Evolutionary conservation across 305 asterid genomes (phyloP).

Genomic region (Ajuga reptans): DNA sequence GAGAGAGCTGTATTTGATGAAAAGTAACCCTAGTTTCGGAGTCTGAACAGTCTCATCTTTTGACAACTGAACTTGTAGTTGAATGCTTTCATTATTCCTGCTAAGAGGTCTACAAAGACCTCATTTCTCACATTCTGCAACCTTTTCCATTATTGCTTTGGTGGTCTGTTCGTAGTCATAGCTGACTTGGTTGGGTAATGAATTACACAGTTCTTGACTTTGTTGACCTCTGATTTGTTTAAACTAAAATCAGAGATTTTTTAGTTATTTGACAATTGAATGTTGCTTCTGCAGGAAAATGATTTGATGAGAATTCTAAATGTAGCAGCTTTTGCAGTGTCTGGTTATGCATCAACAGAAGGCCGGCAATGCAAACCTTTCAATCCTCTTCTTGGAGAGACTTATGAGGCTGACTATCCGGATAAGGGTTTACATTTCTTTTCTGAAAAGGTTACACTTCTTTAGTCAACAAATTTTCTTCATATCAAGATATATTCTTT

Average conservation of each 20-base stretch:
- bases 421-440: slow-evolving; percentile 85
- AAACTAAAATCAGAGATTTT: background rate
- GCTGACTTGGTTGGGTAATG: slow-evolving; percentile 1
- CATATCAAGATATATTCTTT: background rate
- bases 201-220: slow-evolving; percentile 15
- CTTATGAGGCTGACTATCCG: slow-evolving; percentile 94
- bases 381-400: slow-evolving; percentile 98
- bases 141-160: slow-evolving; percentile 11
- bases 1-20: background rate
- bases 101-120: slow-evolving; percentile 2
- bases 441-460: slow-evolving; percentile 69
- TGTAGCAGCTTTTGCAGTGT: slow-evolving; percentile 94
- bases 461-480: slow-evolving; percentile 8
- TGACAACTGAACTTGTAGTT: background rate
- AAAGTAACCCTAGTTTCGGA: background rate
- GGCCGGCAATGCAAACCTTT: slow-evolving; percentile 97
- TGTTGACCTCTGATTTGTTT: slow-evolving; percentile 11
- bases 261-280: slow-evolving; percentile 14
- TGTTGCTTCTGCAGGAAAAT: slow-evolving; percentile 63
- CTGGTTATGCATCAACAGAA: slow-evolving; percentile 96
- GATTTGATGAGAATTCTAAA: slow-evolving; percentile 94
- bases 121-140: slow-evolving; percentile 19
- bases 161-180: background rate
- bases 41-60: background rate
- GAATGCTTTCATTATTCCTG: background rate